phyloP scores from a whole-genome alignment of 768 basidiomycete genomes.

The Amanita molliuscula region DNA sequence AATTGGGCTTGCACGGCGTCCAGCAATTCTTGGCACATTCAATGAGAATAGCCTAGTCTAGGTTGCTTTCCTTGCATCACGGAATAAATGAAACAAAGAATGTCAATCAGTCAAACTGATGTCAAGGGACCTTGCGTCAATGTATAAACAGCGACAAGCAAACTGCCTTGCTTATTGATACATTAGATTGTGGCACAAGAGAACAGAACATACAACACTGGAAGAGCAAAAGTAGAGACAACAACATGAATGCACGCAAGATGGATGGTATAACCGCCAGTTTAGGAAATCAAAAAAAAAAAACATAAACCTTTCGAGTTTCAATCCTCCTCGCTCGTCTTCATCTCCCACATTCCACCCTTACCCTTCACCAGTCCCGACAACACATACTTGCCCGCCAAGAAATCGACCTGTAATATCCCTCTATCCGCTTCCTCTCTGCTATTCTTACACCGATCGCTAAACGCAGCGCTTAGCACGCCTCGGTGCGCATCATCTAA shows the following conservation, averaged over 20 bases:
- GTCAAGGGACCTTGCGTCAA: too few relatives aligned
- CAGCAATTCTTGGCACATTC: too few relatives aligned
- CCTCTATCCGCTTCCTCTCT: slow-evolving; percentile 27
- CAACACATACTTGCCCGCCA: slow-evolving; percentile 42
- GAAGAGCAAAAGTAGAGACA: too few relatives aligned
- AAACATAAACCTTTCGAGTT: not conserved
- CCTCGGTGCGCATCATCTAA: slow-evolving; percentile 35
- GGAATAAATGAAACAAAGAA: too few relatives aligned
- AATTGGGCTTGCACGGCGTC: too few relatives aligned
- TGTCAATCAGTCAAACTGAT: too few relatives aligned
- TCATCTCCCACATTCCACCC: slow-evolving; percentile 60
- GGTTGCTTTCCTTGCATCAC: too few relatives aligned
- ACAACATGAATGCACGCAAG: not conserved
- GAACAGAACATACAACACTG: too few relatives aligned
- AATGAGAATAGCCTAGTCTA: too few relatives aligned
- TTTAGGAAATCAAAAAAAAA: not conserved
- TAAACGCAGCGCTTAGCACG: slow-evolving; percentile 33
- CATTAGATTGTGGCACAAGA: too few relatives aligned
- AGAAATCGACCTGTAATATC: slow-evolving; percentile 48
- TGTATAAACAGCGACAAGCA: too few relatives aligned
- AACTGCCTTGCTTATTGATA: too few relatives aligned
- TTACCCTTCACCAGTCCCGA: slow-evolving; percentile 42
- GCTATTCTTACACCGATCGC: slow-evolving; percentile 28
- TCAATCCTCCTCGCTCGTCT: slow-evolving; percentile 23
- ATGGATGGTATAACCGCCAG: not conserved